Evolutionary conservation across 2,329 filamentous ascomycete genomes (phyloP), one percentile per base, ranked within the genome.

Genomic region (Onygenales sp.): DNA sequence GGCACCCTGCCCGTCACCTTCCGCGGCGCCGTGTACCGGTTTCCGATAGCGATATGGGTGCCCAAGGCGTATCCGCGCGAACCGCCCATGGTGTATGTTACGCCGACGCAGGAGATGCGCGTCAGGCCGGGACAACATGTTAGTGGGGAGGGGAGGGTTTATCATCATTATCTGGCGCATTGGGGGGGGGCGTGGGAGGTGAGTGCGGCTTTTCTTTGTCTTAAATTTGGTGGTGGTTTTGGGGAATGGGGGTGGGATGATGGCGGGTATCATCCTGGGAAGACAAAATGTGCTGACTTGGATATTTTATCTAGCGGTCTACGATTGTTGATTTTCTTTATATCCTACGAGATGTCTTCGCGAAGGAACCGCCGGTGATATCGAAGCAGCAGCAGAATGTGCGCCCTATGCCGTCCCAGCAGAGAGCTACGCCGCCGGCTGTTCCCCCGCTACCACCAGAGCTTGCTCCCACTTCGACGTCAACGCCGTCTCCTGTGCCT

Each of bases 51-150:
- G 58, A 71, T 97, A 80, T 97, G 93, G 92, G 78, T 97, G 44
- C 93, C 93, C 3, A 88, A 95, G 65, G 81, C 83, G 52, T 98
- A 97, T 67, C 93, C 93, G 1, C 79, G 82, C 57, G 88, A 95
- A 63, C 79, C 89, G 0, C 93, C 93, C 1, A 79, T 97, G 46
- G 82, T 86, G 54, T 97, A 95, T 68, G 88, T 97, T 42, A 91
- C 84, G 6, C 91, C 93, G 2, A 88, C 87, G 4, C 85, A 88
- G 59, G 87, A 84, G 58, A 97, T 98, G 89, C 73, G 87, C 59
- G 85, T 98, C 42, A 81, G 92, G 17, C 89, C 91, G 0, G 93
- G 93, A 0, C 93, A 98, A 66, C 90, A 98, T 74, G 90, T 98
- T 56, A 90, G 93, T 64, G 84, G 88, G 4, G 92, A 97, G 64